Conservation (phyloP, 148 eudicot genomes). For the Vaccinium myrtillus region DNA sequence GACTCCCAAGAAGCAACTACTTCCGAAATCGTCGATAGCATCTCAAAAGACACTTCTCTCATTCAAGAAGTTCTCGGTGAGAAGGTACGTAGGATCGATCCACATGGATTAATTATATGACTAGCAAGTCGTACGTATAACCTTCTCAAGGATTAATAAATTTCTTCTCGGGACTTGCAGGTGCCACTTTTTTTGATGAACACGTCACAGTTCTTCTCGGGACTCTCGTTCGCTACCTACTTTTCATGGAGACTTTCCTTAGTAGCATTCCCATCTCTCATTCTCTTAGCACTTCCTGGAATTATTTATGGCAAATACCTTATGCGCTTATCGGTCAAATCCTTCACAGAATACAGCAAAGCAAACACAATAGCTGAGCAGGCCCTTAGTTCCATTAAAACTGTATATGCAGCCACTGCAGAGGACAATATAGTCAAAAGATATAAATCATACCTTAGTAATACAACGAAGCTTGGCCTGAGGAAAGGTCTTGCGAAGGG, state of each 20-base stretch:
- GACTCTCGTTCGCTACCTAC: slow-evolving; percentile 68
- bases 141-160: no score
- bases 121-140: no score
- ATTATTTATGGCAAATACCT: slow-evolving; percentile 77
- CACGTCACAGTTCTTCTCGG: slow-evolving; percentile 77
- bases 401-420: slow-evolving; percentile 84
- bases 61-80: slow-evolving; percentile 93
- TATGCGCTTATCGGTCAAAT: slow-evolving; percentile 44
- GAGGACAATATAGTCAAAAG: slow-evolving; percentile 62
- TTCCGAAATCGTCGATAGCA: slow-evolving; percentile 74
- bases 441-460: slow-evolving; percentile 53
- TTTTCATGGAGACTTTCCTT: slow-evolving; percentile 85
- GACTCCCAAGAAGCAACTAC: slow-evolving; percentile 97
- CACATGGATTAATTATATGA: no score
- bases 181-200: slow-evolving; percentile 88
- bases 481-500: slow-evolving; percentile 89
- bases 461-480: slow-evolving; percentile 65
- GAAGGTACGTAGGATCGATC: slow-evolving; percentile 44
- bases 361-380: slow-evolving; percentile 67
- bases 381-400: slow-evolving; percentile 78
- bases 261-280: slow-evolving; percentile 73
- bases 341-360: slow-evolving; percentile 63
- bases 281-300: slow-evolving; percentile 78
- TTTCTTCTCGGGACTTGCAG: slow-evolving; percentile 26
- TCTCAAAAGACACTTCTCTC: slow-evolving; percentile 79